phyloP scores from a whole-genome alignment of 371 early-diverging fungal species.

The Umbelopsis sp. region DNA sequence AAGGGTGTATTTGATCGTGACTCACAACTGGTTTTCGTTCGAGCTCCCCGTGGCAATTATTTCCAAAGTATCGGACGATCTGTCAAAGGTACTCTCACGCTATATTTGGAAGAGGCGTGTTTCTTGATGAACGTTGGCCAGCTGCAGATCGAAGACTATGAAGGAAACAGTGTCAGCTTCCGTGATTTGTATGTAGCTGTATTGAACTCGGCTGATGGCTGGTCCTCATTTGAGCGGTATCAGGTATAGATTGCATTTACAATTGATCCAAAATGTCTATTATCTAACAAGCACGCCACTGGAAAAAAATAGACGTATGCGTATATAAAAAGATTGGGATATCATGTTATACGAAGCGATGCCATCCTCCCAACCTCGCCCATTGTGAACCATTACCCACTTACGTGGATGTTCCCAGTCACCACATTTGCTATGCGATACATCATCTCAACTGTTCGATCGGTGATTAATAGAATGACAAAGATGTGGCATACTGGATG shows the following conservation, averaged over 20 bases:
- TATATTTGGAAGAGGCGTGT: slow-evolving; percentile 14
- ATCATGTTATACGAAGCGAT: background rate
- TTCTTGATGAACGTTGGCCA: background rate
- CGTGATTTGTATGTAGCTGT: background rate
- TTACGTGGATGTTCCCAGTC: background rate
- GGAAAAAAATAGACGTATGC: background rate
- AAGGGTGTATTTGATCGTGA: background rate
- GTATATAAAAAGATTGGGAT: background rate
- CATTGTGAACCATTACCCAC: background rate
- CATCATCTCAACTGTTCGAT: background rate
- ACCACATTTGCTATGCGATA: background rate
- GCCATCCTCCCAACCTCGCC: background rate
- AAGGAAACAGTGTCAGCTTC: background rate
- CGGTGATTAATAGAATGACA: background rate
- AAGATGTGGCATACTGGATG: background rate
- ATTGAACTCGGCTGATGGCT: slow-evolving; percentile 3
- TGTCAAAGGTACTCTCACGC: background rate
- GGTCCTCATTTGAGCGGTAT: slow-evolving; percentile 8
- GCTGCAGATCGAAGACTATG: background rate
- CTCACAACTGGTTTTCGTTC: background rate
- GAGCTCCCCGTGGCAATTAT: background rate
- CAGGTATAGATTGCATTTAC: background rate
- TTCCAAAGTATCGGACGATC: slow-evolving; percentile 14
- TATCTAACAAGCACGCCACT: too few relatives aligned
- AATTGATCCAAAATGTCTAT: too few relatives aligned